Evolutionary conservation across 2,329 filamentous ascomycete species (phyloP).

Genomic region (Trichoderma citrinoviride): DNA sequence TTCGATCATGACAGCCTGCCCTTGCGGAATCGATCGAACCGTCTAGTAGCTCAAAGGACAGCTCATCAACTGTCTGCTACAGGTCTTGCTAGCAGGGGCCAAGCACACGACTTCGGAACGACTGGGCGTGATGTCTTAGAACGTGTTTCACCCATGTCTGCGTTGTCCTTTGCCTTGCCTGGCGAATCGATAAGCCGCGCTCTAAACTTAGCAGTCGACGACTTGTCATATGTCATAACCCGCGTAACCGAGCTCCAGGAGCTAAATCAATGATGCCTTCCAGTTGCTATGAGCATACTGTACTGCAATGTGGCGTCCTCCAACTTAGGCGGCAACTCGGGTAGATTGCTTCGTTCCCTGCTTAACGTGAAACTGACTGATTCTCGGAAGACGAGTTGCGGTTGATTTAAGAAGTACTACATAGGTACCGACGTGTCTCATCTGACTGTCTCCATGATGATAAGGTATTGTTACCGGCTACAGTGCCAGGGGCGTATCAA

Average conservation of each 20-base stretch:
- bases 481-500: no score
- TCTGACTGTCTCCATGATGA: no score
- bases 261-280: not conserved
- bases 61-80: not conserved
- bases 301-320: no score
- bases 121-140: not conserved
- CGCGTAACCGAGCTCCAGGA: not conserved
- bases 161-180: not conserved
- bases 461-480: no score
- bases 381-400: no score
- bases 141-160: not conserved
- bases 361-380: no score
- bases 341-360: no score
- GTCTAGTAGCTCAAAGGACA: not conserved
- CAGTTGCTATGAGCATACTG: no score
- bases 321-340: no score
- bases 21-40: not conserved
- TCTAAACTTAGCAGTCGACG: not conserved
- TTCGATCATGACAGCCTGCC: not conserved
- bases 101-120: not conserved
- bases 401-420: no score
- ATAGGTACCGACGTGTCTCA: no score
- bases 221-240: not conserved
- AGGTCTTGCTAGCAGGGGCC: not conserved
- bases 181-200: not conserved